Base-by-base conservation (phyloP, 768 basidiomycete genomes). In the Rhizopogon vinicolor region DNA sequence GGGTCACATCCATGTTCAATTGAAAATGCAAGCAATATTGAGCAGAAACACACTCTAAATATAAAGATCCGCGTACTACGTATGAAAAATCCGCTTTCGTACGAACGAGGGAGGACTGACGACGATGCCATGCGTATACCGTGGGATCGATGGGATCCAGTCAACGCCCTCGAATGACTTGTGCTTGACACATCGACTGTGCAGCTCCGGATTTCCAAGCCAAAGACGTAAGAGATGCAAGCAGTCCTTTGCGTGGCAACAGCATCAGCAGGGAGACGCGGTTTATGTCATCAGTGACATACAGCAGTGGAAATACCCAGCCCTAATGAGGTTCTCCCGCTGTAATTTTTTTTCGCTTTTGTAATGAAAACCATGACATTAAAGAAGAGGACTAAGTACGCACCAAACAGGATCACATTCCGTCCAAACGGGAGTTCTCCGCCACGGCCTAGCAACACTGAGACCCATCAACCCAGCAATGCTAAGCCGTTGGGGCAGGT, bases 371-470 rank as follows among this genome's bases (percentile, higher is more conserved):
- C 8, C 3, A 33, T 6, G 18, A 25, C 25, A 25, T 25, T 25
- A 0, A 25, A 25, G 25, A 25, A 25, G 3, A 25, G 25, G 25
- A 25, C 25, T 25, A 25, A 25, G 50, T 5, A 44, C 65, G 49
- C 55, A 85, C 88, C 89, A 91, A 14, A 90, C 84, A 13, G 89
- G 88, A 67, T 90, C 88, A 43, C 78, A 77, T 59, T 82, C 81
- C 5, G 79, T 74, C 82, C 86, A 86, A n/a, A 77, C 75, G 49
- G 76, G 75, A 22, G 82, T 80, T 19, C 84, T 84, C n/a, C 80
- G 76, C n/a, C n/a, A n/a, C n/a, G n/a, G n/a, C 74, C 78, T 78
- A 0, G 81, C 73, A 7, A 81, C 72, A 35, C 74, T 73, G 59
- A 83, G 61, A 0, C 79, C 74, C 49, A 81, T 55, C 54, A 63